Conservation (phyloP, 345 rosid species). For the Hirschfeldia incana region DNA sequence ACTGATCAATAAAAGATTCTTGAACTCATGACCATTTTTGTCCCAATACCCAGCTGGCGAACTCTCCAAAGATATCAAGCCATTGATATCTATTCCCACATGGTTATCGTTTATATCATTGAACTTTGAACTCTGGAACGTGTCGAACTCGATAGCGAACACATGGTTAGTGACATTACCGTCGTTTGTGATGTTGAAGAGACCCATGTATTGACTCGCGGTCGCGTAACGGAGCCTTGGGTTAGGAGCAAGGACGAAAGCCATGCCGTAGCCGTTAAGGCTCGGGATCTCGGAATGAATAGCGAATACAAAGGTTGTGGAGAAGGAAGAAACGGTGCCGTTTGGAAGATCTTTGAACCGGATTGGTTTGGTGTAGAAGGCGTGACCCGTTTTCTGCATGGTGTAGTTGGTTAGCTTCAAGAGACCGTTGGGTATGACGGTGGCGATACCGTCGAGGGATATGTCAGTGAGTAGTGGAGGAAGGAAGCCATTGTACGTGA, state of each 20-base stretch:
- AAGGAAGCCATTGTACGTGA: constrained; percentile 30
- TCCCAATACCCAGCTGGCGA: constrained; percentile 8
- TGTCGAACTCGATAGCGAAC: constrained; percentile 56
- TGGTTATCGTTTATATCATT: constrained; percentile 7
- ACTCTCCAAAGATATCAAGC: constrained; percentile 26
- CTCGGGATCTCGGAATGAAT: constrained; percentile 31
- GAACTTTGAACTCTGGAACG: neutral
- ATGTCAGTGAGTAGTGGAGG: constrained; percentile 26
- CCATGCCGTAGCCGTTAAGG: constrained; percentile 44
- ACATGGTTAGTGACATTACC: constrained; percentile 46
- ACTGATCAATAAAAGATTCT: neutral
- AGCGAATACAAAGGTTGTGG: constrained; percentile 61
- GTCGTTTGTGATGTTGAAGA: constrained; percentile 36
- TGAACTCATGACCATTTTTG: neutral
- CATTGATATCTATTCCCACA: constrained; percentile 5
- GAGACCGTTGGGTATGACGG: constrained; percentile 49
- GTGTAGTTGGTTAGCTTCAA: constrained; percentile 53
- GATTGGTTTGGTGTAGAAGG: constrained; percentile 43
- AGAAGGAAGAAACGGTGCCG: constrained; percentile 47
- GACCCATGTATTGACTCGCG: constrained; percentile 41
- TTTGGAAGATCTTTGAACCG: constrained; percentile 53
- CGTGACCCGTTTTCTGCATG: neutral
- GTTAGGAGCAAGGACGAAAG: constrained; percentile 49
- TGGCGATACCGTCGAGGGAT: constrained; percentile 50
- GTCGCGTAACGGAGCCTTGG: constrained; percentile 24